phyloP scores from a whole-genome alignment of 1,284 basidiomycete genomes.

The Microbotryomycetes sp. region DNA sequence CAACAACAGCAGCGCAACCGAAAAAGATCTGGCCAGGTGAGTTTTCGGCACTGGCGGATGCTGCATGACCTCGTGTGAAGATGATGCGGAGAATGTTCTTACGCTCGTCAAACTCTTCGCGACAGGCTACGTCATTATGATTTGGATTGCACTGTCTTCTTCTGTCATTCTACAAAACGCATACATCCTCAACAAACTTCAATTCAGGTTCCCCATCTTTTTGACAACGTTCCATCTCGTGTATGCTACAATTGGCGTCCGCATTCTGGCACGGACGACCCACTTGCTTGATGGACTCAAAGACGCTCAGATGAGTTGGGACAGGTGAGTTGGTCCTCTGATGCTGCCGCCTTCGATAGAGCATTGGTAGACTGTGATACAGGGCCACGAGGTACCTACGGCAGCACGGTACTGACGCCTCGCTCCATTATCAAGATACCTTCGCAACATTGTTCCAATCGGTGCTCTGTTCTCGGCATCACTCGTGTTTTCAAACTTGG shows the following conservation, averaged over 20 bases:
- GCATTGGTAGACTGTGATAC: background rate
- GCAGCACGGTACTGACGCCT: background rate
- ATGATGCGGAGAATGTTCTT: too few relatives aligned
- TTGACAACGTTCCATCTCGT: constrained; percentile 46
- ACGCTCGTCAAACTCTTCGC: too few relatives aligned
- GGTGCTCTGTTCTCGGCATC: constrained; percentile 47
- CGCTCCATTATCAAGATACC: constrained; percentile 16
- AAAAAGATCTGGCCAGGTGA: constrained; percentile 35
- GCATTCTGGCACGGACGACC: constrained; percentile 43
- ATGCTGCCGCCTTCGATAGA: background rate
- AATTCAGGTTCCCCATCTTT: constrained; percentile 41
- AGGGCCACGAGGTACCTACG: background rate
- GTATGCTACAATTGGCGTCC: constrained; percentile 46
- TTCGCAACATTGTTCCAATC: constrained; percentile 47
- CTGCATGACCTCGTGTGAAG: background rate
- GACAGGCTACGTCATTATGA: constrained; percentile 34
- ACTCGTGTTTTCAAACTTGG: constrained; percentile 48
- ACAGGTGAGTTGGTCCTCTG: constrained; percentile 23
- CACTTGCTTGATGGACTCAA: constrained; percentile 45
- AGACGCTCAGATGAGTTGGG: constrained; percentile 39
- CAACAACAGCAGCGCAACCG: background rate
- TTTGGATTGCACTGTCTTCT: constrained; percentile 37
- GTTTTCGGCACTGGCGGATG: background rate
- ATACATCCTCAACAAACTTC: constrained; percentile 18
- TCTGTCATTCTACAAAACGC: constrained; percentile 32